Conservation (phyloP, 257 asterid species). For the Nicotiana obtusifolia region DNA sequence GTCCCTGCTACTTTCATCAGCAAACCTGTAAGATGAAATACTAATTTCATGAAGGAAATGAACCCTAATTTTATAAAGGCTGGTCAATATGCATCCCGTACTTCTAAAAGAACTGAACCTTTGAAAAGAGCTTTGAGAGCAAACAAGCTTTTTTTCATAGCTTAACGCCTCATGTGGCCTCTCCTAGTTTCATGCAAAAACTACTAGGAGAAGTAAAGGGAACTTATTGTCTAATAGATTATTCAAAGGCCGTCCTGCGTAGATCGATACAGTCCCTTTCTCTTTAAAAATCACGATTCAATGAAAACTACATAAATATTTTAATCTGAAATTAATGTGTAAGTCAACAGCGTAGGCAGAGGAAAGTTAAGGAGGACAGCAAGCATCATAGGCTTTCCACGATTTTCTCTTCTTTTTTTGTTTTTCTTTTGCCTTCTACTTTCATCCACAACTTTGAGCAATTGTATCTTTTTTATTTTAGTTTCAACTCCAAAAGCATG, state of each 20-base stretch:
- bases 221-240: not conserved
- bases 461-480: not conserved
- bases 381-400: not conserved
- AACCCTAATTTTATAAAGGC: not conserved
- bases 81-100: not conserved
- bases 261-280: not conserved
- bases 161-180: not conserved
- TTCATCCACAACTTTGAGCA: too few relatives aligned
- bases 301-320: not conserved
- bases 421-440: not conserved
- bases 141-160: not conserved
- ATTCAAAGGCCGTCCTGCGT: not conserved
- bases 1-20: slow-evolving; percentile 39
- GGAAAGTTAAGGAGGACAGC: not conserved
- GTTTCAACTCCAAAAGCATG: not conserved
- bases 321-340: not conserved
- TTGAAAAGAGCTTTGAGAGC: not conserved
- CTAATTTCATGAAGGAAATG: not conserved
- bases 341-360: not conserved
- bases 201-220: not conserved
- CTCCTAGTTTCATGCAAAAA: not conserved
- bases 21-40: slow-evolving; percentile 32
- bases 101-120: not conserved
- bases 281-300: not conserved
- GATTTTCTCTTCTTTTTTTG: not conserved